Evolutionary conservation across 352 stramenopile species (phyloP).

Genomic region (Thraustochytrium sp.): DNA sequence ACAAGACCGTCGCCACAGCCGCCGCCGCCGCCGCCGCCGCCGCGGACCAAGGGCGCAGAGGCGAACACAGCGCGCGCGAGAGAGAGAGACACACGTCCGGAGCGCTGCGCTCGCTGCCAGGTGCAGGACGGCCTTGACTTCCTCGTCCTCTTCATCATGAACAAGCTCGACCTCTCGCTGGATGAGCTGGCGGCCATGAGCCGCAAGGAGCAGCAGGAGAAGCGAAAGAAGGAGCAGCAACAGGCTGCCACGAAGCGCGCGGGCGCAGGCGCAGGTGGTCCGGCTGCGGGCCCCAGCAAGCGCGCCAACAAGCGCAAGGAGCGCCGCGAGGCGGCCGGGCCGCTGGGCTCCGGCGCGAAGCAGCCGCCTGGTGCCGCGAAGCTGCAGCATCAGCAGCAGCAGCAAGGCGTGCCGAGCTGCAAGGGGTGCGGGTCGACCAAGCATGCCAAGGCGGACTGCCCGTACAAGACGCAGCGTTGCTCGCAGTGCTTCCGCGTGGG

Average conservation of each 20-base stretch:
- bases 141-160: too few species aligned
- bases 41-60: too few species aligned
- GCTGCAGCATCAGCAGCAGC: conserved; percentile 1
- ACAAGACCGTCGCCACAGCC: too few species aligned
- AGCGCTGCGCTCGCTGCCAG: too few species aligned
- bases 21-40: too few species aligned
- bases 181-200: neutral
- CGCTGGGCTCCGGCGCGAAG: neutral
- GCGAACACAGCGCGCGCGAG: too few species aligned
- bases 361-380: too few species aligned
- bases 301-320: neutral
- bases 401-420: neutral
- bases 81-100: too few species aligned
- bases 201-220: neutral
- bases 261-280: neutral
- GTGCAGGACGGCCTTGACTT: too few species aligned
- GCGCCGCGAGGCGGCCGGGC: neutral
- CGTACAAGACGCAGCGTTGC: neutral
- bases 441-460: conserved; percentile 16
- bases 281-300: neutral
- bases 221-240: neutral
- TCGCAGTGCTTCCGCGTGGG: neutral
- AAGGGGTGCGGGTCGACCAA: neutral
- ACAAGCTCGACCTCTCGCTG: conserved; percentile 31
- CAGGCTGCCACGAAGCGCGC: neutral